Percentiles rank a stretch among this genome's conserved stretches.
These are phyloP conservation scores for Musa schizocarpa DNA, from an alignment of 176 grass and related monocot species.

Conservation along the genomic window DNA sequence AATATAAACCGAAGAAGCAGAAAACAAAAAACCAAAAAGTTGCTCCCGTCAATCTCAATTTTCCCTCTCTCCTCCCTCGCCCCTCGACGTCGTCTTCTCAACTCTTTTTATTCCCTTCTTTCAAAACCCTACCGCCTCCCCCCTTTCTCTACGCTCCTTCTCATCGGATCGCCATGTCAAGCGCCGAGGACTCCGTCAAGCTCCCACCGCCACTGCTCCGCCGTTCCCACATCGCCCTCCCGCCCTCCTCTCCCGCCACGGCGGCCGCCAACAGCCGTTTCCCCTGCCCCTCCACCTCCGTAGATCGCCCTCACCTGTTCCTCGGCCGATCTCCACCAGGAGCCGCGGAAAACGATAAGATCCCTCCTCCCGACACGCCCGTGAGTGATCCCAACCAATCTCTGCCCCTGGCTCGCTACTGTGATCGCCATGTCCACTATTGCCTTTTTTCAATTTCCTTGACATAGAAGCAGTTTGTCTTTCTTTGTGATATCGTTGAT, in stretches of 20 bases:
- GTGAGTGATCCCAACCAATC: background rate
- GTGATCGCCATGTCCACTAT: background rate
- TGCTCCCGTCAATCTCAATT: background rate
- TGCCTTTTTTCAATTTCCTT: background rate
- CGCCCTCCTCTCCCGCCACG: background rate
- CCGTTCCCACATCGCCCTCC: background rate
- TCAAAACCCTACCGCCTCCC: conserved; percentile 1
- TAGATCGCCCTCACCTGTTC: background rate
- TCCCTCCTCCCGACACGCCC: background rate
- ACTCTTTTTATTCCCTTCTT: background rate
- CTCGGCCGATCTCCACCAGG: background rate
- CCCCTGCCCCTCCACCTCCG: background rate
- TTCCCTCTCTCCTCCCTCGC: background rate
- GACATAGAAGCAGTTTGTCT: background rate
- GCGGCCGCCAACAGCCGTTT: background rate
- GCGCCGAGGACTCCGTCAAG: background rate
- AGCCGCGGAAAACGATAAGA: background rate
- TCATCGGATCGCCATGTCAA: background rate
- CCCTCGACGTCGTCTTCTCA: background rate
- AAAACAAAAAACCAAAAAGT: background rate
- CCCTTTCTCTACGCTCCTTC: background rate
- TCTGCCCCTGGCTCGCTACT: background rate
- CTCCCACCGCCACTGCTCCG: background rate
- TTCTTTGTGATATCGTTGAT: background rate
- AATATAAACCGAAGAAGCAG: background rate